Evolutionary conservation across 345 rosid genomes (phyloP).

Genomic region (Corchorus capsularis): DNA sequence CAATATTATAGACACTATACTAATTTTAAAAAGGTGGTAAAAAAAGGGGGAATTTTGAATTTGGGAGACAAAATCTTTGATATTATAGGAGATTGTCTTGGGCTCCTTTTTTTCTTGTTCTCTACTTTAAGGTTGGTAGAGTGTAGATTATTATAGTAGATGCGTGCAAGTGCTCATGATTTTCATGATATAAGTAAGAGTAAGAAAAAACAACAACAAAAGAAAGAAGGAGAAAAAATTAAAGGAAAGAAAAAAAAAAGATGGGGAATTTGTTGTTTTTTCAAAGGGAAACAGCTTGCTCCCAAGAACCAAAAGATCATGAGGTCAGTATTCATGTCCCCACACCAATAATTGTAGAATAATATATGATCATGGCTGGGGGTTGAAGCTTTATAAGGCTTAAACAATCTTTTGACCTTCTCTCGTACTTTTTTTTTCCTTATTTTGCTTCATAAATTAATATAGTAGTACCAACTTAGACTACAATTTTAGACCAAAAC

Average conservation of each 20-base stretch:
- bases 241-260: no score
- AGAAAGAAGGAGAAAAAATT: no score
- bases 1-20: no score
- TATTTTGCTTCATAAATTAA: background rate
- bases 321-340: slow-evolving; percentile 44
- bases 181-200: slow-evolving; percentile 1
- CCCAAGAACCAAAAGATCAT: slow-evolving; percentile 42
- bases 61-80: slow-evolving; percentile 58
- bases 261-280: slow-evolving; percentile 26
- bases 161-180: slow-evolving; percentile 41
- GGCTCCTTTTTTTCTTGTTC: background rate
- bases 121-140: slow-evolving; percentile 38
- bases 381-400: slow-evolving; percentile 6
- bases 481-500: slow-evolving; percentile 23
- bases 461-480: slow-evolving; percentile 24
- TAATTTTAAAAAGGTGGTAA: background rate
- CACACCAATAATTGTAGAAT: slow-evolving; percentile 66
- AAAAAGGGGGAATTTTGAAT: slow-evolving; percentile 26
- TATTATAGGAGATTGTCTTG: slow-evolving; percentile 32
- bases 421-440: slow-evolving; percentile 24
- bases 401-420: slow-evolving; percentile 44
- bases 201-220: no score
- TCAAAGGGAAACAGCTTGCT: slow-evolving; percentile 74
- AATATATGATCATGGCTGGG: slow-evolving; percentile 40
- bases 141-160: slow-evolving; percentile 16